These are phyloP conservation scores for Alternaria consortialis DNA, from an alignment of 2,329 filamentous ascomycete genomes.

Conservation along the genomic window DNA sequence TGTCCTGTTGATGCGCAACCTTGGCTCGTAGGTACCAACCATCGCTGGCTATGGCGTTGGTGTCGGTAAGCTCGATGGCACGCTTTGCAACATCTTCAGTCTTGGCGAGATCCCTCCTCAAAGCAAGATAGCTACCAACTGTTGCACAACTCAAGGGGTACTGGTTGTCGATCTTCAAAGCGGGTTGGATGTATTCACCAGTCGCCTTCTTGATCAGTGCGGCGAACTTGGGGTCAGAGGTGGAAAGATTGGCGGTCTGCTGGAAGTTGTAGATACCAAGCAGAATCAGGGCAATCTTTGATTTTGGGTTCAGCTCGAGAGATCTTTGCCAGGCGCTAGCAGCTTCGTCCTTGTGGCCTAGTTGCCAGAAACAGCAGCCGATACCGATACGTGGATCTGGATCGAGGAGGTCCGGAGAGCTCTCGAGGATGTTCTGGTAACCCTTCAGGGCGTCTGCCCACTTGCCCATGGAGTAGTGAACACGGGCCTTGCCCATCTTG, in stretches of 20 bases:
- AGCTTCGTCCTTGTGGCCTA: slow-evolving; percentile 93
- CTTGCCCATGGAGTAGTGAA: slow-evolving; percentile 85
- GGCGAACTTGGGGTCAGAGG: slow-evolving; percentile 85
- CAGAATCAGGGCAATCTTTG: slow-evolving; percentile 89
- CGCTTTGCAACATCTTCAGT: slow-evolving; percentile 89
- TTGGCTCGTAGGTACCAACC: slow-evolving; percentile 95
- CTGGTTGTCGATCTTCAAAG: slow-evolving; percentile 92
- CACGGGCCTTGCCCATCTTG: slow-evolving; percentile 85
- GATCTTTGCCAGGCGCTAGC: slow-evolving; percentile 89
- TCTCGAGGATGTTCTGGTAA: slow-evolving; percentile 87
- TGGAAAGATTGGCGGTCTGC: slow-evolving; percentile 81
- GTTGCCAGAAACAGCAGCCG: slow-evolving; percentile 95
- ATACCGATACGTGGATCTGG: slow-evolving; percentile 96
- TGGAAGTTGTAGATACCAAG: slow-evolving; percentile 91
- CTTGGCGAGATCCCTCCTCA: slow-evolving; percentile 79
- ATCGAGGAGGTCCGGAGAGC: slow-evolving; percentile 86
- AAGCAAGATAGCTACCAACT: slow-evolving; percentile 89
- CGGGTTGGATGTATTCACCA: slow-evolving; percentile 91
- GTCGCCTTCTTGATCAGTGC: slow-evolving; percentile 91
- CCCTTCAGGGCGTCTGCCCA: slow-evolving; percentile 82
- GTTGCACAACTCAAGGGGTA: slow-evolving; percentile 88
- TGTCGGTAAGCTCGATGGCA: slow-evolving; percentile 93
- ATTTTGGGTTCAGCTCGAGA: slow-evolving; percentile 81
- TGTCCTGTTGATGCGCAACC: slow-evolving; percentile 85
- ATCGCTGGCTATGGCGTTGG: slow-evolving; percentile 95